Base-by-base conservation (phyloP, 2,329 filamentous ascomycete genomes). In the Trichoderma polysporum region DNA sequence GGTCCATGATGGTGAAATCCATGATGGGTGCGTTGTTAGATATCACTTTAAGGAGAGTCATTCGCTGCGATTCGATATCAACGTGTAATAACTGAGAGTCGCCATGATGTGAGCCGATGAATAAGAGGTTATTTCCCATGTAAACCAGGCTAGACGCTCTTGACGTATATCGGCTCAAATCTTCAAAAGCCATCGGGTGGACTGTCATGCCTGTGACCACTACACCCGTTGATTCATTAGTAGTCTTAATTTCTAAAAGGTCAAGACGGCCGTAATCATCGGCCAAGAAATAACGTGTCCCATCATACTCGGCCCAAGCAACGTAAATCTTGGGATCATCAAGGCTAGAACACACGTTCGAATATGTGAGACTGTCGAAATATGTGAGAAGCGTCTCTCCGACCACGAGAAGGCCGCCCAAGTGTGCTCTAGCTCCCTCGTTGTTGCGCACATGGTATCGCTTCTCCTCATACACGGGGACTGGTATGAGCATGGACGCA, bases 1-100 rank as follows among this genome's bases (percentile, higher is more conserved):
- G 91, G 74, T 98, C 95, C 93, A 98, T 97, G 17, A 99, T 88
- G 1, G 91, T 90, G 72, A 99, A 97, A 76, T 99, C 95, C 45
- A 98, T 80, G 49, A 99, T 91, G 0, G 95, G 95, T 0, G 91
- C 93, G 72, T 98, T 92, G 74, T 97, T 99, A 4, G 76, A 76
- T 17, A 80, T 69, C 0, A 88, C 90, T 74, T 97, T 93, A 10
- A 95, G 77, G 4, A 94, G 78, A 56, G 89, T 83, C 68, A 94
- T 82, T 0, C 83, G 74, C 27, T 75, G 71, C 0, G 76, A 71
- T 2, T 78, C 72, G 6, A 79, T 69, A 22, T 81, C 85, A 35
- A 90, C 82, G 61, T 86, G 83, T 52, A 95, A 86, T 9, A 98
- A 84, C 75, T 97, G 93, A 1, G 93, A 96, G 76, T 99, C 92